Evolutionary conservation across 2,329 filamentous ascomycete species (phyloP), one percentile per base, ranked within the genome.

Genomic region (Colletotrichum chrysophilum): DNA sequence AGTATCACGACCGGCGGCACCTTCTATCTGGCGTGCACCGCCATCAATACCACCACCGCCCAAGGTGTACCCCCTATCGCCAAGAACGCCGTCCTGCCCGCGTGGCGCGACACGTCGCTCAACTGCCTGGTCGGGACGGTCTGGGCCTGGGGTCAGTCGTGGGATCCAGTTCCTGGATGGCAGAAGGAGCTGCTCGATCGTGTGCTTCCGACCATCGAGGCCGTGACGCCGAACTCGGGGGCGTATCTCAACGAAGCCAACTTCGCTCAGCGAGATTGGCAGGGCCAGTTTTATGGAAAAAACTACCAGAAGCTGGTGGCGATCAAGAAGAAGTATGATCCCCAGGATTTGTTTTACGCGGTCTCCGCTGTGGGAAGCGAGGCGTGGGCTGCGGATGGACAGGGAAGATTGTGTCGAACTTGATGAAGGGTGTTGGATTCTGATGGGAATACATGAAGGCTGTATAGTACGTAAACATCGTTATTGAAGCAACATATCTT

Each of bases 81-180:
- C 14, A 79, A 81, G 56, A 86, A 84, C 21, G 82, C 85, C 6
- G 80, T 84, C 24, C 84, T 85, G 61, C 87, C 87, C 2, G 87
- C 87, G 0, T 89, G 87, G 87, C 82, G 88, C 28, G 82, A 83
- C 1, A 83, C 83, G 8, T 78, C 80, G 18, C 79, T 85, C 79
- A 82, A 83, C 66, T 78, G 77, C 66, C 85, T 86, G 72, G 75
- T 78, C 75, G 66, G 48, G 4, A 55, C 34, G 18, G 55, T 26
- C 8, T 74, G 71, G 71, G 71, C 58, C 56, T 43, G 34, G 9
- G 58, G 36, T 18, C 64, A 65, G 30, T 55, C 71, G 14, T 38
- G 7, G 65, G 18, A 38, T 34, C 52, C 64, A 5, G 64, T 66
- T 5, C 64, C 64, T 9, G 34, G 21, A 21, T 66, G 55, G 43